Conservation (phyloP, 306 rosid genomes). For the Cicer chorassanicum region DNA sequence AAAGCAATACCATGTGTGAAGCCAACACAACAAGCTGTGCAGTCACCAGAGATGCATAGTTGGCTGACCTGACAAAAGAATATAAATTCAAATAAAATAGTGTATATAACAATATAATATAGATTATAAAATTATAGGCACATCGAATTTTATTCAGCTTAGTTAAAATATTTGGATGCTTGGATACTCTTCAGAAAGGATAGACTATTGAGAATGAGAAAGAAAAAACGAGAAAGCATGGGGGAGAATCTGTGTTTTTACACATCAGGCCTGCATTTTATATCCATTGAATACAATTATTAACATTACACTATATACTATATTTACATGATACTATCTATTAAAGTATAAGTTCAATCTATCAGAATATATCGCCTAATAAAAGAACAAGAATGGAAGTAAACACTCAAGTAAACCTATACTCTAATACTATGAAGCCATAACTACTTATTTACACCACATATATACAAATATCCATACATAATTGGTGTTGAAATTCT, state of each 20-base stretch:
- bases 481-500: constrained; percentile 9
- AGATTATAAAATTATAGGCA: constrained; percentile 16
- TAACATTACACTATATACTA: neutral
- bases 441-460: neutral
- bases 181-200: constrained; percentile 7
- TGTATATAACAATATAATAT: constrained; percentile 19
- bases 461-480: constrained; percentile 12
- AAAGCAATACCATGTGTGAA: constrained; percentile 85
- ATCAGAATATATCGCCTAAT: neutral
- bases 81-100: constrained; percentile 26
- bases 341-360: neutral
- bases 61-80: constrained; percentile 66
- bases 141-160: constrained; percentile 21
- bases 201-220: neutral
- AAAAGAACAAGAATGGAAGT: neutral
- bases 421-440: constrained; percentile 4
- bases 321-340: neutral
- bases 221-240: constrained; percentile 1
- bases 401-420: neutral
- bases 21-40: constrained; percentile 80
- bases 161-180: neutral
- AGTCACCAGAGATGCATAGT: constrained; percentile 90
- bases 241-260: neutral
- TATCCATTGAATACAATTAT: neutral
- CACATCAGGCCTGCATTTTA: neutral